Evolutionary conservation across 306 rosid genomes (phyloP).

Genomic region (Vigna hirtella): DNA sequence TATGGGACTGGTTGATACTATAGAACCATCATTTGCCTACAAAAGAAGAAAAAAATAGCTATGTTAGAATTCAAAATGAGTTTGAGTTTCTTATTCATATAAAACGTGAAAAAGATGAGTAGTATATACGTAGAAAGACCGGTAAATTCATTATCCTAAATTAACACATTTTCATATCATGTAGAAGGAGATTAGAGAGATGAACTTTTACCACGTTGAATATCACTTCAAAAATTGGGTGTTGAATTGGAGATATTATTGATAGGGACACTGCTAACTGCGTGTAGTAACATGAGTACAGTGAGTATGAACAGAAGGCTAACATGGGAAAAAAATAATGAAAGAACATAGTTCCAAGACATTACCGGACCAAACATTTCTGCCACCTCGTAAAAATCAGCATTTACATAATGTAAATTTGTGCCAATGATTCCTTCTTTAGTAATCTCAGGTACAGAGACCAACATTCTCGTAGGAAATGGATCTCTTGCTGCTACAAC

Average conservation of each 20-base stretch:
- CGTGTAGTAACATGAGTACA: not conserved
- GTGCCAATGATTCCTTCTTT: not conserved
- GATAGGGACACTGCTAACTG: constrained; percentile 38
- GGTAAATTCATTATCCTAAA: too few species aligned
- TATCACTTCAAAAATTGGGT: constrained; percentile 25
- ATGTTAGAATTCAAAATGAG: too few species aligned
- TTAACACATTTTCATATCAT: not conserved
- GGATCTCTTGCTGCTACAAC: constrained; percentile 31
- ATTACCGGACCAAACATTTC: constrained; percentile 32
- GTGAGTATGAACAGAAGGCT: not conserved
- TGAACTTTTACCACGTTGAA: constrained; percentile 34
- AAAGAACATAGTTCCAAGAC: not conserved
- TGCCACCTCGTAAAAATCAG: constrained; percentile 19
- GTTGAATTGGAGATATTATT: constrained; percentile 25
- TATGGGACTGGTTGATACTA: not conserved
- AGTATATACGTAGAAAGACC: too few species aligned
- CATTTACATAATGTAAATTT: not conserved
- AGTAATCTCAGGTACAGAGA: constrained; percentile 32
- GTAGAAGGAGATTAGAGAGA: not conserved
- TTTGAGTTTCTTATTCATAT: too few species aligned
- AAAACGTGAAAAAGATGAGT: too few species aligned
- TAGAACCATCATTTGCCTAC: constrained; percentile 33
- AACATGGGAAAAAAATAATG: not conserved
- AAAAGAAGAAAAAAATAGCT: not conserved
- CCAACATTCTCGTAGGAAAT: not conserved